Evolutionary conservation across 2,329 filamentous ascomycete genomes (phyloP).

Genomic region (Colletotrichum sp.): DNA sequence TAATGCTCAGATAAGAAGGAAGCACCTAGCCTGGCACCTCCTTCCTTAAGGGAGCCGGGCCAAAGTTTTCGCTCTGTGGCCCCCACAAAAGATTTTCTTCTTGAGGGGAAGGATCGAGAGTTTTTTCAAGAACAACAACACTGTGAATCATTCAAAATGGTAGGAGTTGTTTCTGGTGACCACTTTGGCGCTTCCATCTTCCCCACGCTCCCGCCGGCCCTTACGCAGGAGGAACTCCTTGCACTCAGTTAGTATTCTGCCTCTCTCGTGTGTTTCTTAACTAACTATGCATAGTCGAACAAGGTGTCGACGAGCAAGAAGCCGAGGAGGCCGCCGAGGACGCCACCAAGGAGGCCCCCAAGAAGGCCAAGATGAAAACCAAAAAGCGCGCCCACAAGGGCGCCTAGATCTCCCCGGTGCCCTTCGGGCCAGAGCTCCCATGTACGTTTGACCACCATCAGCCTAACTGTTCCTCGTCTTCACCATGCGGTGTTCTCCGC

Average conservation of each 20-base stretch:
- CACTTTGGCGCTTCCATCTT: accelerated
- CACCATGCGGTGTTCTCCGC: no score
- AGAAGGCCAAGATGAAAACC: neutral
- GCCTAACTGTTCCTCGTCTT: neutral
- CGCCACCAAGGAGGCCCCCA: no score
- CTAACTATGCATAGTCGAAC: neutral
- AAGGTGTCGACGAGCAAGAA: no score
- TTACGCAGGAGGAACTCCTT: no score
- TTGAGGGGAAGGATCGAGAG: accelerated
- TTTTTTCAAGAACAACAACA: neutral
- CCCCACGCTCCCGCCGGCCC: accelerated
- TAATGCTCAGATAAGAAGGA: neutral
- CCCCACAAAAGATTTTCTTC: neutral
- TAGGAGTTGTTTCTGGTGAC: neutral
- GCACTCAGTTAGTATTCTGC: accelerated
- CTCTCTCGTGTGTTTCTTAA: accelerated
- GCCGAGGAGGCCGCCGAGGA: no score
- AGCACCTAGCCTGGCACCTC: neutral
- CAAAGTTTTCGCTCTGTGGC: accelerated
- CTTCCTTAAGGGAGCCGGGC: accelerated
- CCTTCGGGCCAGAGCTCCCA: neutral
- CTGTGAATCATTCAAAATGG: neutral
- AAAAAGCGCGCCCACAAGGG: neutral
- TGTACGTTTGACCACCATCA: neutral
- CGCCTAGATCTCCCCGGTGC: neutral